These are phyloP conservation scores for Lagenidium giganteum DNA, from an alignment of 352 stramenopile genomes.

Conservation along the genomic window DNA sequence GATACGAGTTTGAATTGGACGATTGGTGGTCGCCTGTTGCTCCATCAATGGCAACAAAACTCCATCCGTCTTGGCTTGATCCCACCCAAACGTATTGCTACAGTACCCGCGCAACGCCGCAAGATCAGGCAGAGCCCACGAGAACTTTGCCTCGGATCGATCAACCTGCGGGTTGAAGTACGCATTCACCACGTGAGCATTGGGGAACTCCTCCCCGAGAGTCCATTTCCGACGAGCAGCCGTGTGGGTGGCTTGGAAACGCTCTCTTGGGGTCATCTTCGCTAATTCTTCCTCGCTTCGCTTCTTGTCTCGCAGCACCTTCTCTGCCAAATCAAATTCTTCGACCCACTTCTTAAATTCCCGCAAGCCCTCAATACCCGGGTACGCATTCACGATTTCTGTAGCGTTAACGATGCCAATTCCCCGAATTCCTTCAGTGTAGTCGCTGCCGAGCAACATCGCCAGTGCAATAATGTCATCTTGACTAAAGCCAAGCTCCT, in stretches of 20 bases:
- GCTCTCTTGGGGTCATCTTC: slow-evolving; percentile 33
- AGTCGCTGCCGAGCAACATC: slow-evolving; percentile 96
- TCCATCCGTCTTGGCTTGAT: slow-evolving; percentile 85
- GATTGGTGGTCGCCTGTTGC: slow-evolving; percentile 29
- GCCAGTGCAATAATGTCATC: slow-evolving; percentile 90
- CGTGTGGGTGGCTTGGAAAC: slow-evolving; percentile 92
- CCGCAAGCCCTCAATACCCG: slow-evolving; percentile 81
- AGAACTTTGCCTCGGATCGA: slow-evolving; percentile 82
- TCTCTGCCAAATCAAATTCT: slow-evolving; percentile 54
- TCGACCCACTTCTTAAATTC: slow-evolving; percentile 74
- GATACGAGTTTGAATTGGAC: slow-evolving; percentile 86
- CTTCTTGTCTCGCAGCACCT: slow-evolving; percentile 58
- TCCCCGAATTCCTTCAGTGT: slow-evolving; percentile 81
- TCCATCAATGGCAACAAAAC: slow-evolving; percentile 88
- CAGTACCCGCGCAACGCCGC: slow-evolving; percentile 86
- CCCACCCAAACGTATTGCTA: slow-evolving; percentile 89
- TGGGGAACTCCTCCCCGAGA: slow-evolving; percentile 92
- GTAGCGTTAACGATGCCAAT: slow-evolving; percentile 84
- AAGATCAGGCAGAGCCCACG: slow-evolving; percentile 90
- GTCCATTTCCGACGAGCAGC: slow-evolving; percentile 89
- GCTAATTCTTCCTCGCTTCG: slow-evolving; percentile 42
- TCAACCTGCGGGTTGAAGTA: slow-evolving; percentile 92
- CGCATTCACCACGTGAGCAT: slow-evolving; percentile 86
- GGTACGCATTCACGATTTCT: slow-evolving; percentile 78
- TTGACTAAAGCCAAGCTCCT: slow-evolving; percentile 89